A percentile compares a stretch with the other conserved stretches of the same genome.
These are phyloP conservation scores for Acanthamoeba healyi DNA, from an alignment of 208 protist genomes.

Conservation along the genomic window DNA sequence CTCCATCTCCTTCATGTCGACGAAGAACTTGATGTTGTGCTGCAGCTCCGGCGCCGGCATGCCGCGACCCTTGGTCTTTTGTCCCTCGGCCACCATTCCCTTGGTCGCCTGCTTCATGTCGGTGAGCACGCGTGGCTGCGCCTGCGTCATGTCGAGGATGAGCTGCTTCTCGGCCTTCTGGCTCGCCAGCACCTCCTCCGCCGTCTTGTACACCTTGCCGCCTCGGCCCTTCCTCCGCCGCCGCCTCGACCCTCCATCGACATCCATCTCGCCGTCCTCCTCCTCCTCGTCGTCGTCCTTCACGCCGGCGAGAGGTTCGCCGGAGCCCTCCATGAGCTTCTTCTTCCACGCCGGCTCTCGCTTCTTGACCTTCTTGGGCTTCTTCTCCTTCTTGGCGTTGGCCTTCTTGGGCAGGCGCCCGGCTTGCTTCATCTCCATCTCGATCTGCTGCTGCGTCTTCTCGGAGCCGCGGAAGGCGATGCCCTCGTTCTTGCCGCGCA, in stretches of 20 bases:
- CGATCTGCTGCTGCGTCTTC: conserved; percentile 53
- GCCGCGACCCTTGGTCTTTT: conserved; percentile 7
- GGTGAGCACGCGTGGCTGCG: conserved; percentile 56
- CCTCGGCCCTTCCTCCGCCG: background rate
- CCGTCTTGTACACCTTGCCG: conserved; percentile 50
- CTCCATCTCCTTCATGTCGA: conserved; percentile 71
- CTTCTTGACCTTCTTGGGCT: conserved; percentile 22
- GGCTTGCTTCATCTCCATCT: conserved; percentile 59
- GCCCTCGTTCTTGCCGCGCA: conserved; percentile 58
- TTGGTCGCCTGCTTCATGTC: conserved; percentile 47
- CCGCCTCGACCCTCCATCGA: background rate
- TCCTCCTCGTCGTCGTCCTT: background rate
- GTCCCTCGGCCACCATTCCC: background rate
- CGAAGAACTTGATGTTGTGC: conserved; percentile 69
- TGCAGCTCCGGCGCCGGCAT: conserved; percentile 74
- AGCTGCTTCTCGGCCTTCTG: conserved; percentile 43
- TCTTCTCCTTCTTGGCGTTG: conserved; percentile 10
- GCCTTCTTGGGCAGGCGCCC: background rate
- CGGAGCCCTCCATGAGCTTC: background rate
- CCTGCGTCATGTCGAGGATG: conserved; percentile 72
- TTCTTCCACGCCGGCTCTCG: conserved; percentile 44
- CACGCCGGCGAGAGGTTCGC: background rate
- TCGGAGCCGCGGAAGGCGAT: conserved; percentile 1
- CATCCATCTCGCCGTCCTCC: conserved; percentile 8
- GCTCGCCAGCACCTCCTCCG: conserved; percentile 44